A percentile compares a stretch with the other conserved stretches of the same genome.
phyloP scores from a whole-genome alignment of 352 stramenopile species.

The Hyaloperonospora arabidopsidis region DNA sequence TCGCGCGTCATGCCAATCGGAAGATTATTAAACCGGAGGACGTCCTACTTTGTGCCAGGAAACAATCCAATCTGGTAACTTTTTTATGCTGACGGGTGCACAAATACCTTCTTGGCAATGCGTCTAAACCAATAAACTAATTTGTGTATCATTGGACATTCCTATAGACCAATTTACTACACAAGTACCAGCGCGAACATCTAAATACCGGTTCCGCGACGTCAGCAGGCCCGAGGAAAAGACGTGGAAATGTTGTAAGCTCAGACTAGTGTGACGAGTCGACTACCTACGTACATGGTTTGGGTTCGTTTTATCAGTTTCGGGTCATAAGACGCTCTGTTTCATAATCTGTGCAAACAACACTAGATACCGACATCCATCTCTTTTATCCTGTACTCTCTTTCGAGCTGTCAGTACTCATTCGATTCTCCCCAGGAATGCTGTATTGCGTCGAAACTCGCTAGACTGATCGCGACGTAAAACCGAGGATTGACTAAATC shows the following conservation, averaged over 20 bases:
- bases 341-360: too few species aligned
- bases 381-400: too few species aligned
- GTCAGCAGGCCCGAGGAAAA: background rate
- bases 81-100: background rate
- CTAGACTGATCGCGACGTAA: too few species aligned
- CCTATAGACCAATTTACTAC: background rate
- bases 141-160: background rate
- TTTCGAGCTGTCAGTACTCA: too few species aligned
- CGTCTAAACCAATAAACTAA: slow-evolving; percentile 28
- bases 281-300: background rate
- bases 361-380: too few species aligned
- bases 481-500: too few species aligned
- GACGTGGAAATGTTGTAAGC: background rate
- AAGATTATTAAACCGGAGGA: slow-evolving; percentile 74
- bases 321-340: background rate
- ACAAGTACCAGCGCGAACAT: background rate
- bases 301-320: background rate
- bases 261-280: background rate
- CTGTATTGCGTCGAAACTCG: too few species aligned
- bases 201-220: background rate
- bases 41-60: slow-evolving; percentile 54
- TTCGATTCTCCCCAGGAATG: too few species aligned
- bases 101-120: background rate
- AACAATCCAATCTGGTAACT: slow-evolving; percentile 47
- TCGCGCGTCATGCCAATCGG: slow-evolving; percentile 57